Percentiles rank a stretch among this genome's conserved stretches.
Evolutionary conservation across 1,284 basidiomycete species (phyloP).

Genomic region (Moesziomyces parantarcticus): DNA sequence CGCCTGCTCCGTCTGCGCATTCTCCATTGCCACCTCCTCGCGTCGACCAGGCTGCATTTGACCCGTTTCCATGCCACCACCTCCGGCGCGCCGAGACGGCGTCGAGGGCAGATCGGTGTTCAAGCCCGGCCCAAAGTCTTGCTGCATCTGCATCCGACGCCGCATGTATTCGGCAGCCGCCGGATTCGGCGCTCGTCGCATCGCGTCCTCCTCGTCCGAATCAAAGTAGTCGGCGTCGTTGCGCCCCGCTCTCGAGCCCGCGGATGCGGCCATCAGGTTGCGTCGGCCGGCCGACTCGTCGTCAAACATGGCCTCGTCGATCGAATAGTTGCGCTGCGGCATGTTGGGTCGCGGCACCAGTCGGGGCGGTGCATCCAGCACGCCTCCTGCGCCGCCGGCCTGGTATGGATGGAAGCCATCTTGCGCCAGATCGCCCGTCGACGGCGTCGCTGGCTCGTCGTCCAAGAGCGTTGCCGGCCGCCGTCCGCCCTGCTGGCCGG

Average conservation of each 20-base stretch:
- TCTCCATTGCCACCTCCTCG: slow-evolving; percentile 26
- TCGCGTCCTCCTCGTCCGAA: slow-evolving; percentile 13
- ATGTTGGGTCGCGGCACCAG: slow-evolving; percentile 31
- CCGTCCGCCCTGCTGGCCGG: slow-evolving; percentile 18
- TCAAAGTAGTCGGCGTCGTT: slow-evolving; percentile 28
- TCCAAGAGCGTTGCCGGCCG: slow-evolving; percentile 20
- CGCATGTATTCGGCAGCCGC: slow-evolving; percentile 28
- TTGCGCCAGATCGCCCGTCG: slow-evolving; percentile 35
- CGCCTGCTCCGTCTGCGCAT: slow-evolving; percentile 41
- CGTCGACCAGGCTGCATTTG: slow-evolving; percentile 13
- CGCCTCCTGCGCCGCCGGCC: slow-evolving; percentile 18
- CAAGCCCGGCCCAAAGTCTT: slow-evolving; percentile 25
- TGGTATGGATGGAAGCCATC: slow-evolving; percentile 41
- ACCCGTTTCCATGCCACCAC: background rate
- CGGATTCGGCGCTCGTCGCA: slow-evolving; percentile 17
- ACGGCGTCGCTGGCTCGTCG: slow-evolving; percentile 49
- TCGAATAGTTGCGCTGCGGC: slow-evolving; percentile 44
- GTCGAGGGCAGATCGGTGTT: background rate
- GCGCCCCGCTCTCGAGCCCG: slow-evolving; percentile 1
- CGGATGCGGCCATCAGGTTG: slow-evolving; percentile 33
- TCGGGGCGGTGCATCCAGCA: slow-evolving; percentile 40
- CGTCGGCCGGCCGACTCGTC: slow-evolving; percentile 41
- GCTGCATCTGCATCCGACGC: slow-evolving; percentile 41
- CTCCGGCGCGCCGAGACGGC: slow-evolving; percentile 18
- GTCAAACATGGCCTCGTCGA: slow-evolving; percentile 46